Conservation (phyloP, 768 basidiomycete genomes). For the Trametes coccinea region DNA sequence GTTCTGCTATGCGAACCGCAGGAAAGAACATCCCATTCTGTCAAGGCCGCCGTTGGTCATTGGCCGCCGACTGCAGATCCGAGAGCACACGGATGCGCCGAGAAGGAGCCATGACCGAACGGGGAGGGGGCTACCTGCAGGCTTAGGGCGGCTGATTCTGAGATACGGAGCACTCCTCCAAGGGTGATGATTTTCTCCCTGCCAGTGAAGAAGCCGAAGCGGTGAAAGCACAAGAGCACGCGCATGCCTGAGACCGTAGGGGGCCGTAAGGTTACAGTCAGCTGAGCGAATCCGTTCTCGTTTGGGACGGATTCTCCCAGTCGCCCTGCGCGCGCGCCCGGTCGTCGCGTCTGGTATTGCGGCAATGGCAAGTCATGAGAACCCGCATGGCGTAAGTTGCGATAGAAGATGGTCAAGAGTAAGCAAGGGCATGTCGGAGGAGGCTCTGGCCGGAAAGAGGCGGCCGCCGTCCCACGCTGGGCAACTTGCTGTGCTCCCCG, state of each 20-base stretch:
- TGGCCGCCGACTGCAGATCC: not conserved
- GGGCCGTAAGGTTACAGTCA: constrained; percentile 3
- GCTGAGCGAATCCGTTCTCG: not conserved
- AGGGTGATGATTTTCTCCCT: constrained; percentile 7
- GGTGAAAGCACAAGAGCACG: not conserved
- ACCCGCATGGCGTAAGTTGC: not conserved
- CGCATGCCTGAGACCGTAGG: not conserved
- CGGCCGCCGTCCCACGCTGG: not conserved
- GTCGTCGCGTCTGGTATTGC: too few relatives aligned
- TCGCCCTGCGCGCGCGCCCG: not conserved
- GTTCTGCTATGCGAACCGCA: not conserved
- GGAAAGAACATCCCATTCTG: not conserved
- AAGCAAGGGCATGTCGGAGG: not conserved
- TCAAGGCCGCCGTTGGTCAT: not conserved
- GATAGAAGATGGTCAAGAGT: not conserved
- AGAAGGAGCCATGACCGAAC: not conserved
- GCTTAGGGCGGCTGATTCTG: not conserved
- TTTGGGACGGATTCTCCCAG: constrained; percentile 13
- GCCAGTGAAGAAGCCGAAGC: not conserved
- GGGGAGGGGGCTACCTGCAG: not conserved
- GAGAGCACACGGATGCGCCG: not conserved
- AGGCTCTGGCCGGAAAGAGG: not conserved
- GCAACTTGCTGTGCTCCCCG: not conserved
- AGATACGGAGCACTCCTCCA: not conserved
- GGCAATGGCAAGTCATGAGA: not conserved